Evolutionary conservation across 208 protist species (phyloP).

Genomic region (Angomonas deanei): DNA sequence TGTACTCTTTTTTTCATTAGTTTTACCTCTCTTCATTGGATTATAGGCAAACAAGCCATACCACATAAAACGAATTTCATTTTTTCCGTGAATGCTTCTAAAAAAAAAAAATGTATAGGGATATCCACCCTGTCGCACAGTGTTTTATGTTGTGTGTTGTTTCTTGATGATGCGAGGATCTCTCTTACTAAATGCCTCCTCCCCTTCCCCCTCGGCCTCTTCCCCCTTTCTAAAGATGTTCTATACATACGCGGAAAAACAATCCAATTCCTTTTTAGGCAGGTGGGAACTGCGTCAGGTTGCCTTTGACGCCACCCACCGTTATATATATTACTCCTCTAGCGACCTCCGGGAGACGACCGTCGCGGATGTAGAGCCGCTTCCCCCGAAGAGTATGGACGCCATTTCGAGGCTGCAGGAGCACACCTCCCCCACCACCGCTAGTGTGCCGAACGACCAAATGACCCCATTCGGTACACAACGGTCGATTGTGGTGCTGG

Average conservation of each 20-base stretch:
- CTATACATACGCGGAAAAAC: slow-evolving; percentile 19
- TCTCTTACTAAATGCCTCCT: background rate
- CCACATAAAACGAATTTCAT: background rate
- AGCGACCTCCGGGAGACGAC: background rate
- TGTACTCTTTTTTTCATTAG: background rate
- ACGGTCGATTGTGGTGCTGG: background rate
- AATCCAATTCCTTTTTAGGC: slow-evolving; percentile 19
- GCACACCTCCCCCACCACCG: slow-evolving; percentile 10
- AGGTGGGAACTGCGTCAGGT: slow-evolving; percentile 40
- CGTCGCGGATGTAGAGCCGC: slow-evolving; percentile 5
- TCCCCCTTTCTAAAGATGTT: slow-evolving; percentile 3
- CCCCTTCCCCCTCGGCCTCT: background rate
- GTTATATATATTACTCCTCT: slow-evolving; percentile 38
- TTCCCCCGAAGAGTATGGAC: slow-evolving; percentile 4
- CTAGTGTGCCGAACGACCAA: slow-evolving; percentile 7
- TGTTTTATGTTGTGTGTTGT: background rate
- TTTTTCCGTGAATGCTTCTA: too few relatives aligned
- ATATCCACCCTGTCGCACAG: too few relatives aligned
- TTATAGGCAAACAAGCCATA: background rate
- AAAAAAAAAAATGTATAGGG: too few relatives aligned
- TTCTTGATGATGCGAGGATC: background rate
- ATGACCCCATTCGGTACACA: slow-evolving; percentile 12
- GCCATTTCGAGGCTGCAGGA: slow-evolving; percentile 9
- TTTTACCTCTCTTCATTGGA: background rate
- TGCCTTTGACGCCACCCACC: slow-evolving; percentile 36